A percentile compares a stretch with the other conserved stretches of the same genome.
Evolutionary conservation across 805 yeast species (phyloP).

Genomic region (Myxozyma vanderwaltii): DNA sequence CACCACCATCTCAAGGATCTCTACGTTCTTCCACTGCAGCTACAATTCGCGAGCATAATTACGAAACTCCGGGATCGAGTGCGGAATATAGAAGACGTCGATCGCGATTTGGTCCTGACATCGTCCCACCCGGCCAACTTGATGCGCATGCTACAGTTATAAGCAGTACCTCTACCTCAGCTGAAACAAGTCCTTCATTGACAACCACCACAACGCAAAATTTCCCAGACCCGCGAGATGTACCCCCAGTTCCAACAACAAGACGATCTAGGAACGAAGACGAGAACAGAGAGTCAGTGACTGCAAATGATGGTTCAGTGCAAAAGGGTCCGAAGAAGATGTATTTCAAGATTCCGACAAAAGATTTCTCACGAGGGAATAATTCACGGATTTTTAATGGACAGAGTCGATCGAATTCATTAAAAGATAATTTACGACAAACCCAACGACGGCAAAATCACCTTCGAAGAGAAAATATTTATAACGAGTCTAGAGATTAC

Average conservation of each 20-base stretch:
- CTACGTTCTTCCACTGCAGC: background rate
- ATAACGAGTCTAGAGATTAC: too few relatives aligned
- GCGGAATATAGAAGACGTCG: background rate
- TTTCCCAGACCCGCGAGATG: constrained; percentile 4
- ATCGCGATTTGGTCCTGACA: constrained; percentile 17
- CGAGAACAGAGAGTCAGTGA: background rate
- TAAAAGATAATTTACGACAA: background rate
- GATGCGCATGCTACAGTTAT: background rate
- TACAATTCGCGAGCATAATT: background rate
- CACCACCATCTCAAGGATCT: background rate
- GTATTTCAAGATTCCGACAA: constrained; percentile 29
- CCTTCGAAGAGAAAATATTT: too few relatives aligned
- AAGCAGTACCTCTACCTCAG: background rate
- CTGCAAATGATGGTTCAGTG: background rate
- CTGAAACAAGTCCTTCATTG: background rate
- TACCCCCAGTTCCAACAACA: background rate
- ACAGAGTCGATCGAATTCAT: background rate
- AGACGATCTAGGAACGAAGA: background rate
- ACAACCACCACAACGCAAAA: background rate
- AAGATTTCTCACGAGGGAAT: background rate
- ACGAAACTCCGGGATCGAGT: background rate
- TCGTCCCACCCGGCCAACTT: constrained; percentile 3
- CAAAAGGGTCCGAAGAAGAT: constrained; percentile 22
- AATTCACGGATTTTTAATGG: background rate
- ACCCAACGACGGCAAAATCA: background rate